Evolutionary conservation across 768 basidiomycete species (phyloP), one percentile per base, ranked within the genome.

Genomic region (Harrya chromipes): DNA sequence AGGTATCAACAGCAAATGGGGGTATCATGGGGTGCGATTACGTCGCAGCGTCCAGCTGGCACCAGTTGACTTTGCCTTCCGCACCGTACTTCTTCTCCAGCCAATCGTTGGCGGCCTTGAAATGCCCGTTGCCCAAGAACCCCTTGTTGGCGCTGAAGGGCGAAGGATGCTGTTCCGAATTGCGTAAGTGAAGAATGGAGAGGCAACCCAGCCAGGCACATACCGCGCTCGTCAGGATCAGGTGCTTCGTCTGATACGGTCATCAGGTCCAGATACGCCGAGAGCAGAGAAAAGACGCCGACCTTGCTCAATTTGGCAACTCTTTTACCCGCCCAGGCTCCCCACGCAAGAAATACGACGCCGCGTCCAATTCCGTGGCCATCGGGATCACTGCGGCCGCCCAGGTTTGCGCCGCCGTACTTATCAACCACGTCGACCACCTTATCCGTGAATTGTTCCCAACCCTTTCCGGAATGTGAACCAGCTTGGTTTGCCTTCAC

Each of bases 321-420:
- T 60, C 90, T 78, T 71, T 94, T 91, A 49, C 78, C 81, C 19
- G 94, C 94, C 76, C 84, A 87, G 8, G 81, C 76, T 9, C 94
- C 94, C 93, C 94, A 97, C 7, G 90, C 90, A 59, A 97, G 78
- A 66, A 97, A 94, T 41, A 85, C 85, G 21, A 87, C 80, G 39
- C 93, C 90, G 5, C 85, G 81, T 52, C 87, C 83, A 46, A 79
- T 63, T 23, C 84, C 86, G 51, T 64, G 70, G 20, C 55, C 61
- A 43, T 68, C 70, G 56, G 74, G 65, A 50, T 62, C 56, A 38
- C 49, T 64, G 17, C 60, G 62, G 46, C 55, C 63, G 23, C 76
- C 70, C 42, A 90, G 73, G 64, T 85, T 86, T 46, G 86, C 80
- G 56, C 90, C 81, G 49, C 85, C 84, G 68, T 85, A 88, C 63